phyloP scores from a whole-genome alignment of 768 basidiomycete genomes.

The Pisolithus marmoratus region DNA sequence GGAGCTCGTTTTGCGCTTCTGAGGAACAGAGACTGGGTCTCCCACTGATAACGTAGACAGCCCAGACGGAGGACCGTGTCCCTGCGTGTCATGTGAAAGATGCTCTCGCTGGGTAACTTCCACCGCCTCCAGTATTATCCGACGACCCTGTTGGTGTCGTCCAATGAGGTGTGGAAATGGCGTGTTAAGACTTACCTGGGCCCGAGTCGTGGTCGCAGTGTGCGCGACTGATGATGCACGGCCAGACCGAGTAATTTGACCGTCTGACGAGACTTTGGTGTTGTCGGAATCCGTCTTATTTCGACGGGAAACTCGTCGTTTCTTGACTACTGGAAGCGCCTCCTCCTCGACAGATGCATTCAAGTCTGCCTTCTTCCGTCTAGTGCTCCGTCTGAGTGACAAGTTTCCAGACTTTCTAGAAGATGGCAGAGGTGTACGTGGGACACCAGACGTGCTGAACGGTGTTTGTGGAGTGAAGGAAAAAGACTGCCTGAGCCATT shows the following conservation, averaged over 20 bases:
- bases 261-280: background rate
- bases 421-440: background rate
- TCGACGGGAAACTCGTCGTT: background rate
- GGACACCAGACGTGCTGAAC: background rate
- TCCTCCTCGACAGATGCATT: background rate
- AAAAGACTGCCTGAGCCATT: background rate
- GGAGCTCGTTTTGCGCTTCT: too few relatives aligned
- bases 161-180: background rate
- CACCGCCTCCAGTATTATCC: slow-evolving; percentile 13
- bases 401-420: background rate
- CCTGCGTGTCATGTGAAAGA: too few relatives aligned
- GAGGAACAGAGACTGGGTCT: too few relatives aligned
- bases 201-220: background rate
- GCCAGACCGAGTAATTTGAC: background rate
- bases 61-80: too few relatives aligned
- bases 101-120: slow-evolving; percentile 10
- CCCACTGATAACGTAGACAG: too few relatives aligned
- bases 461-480: background rate
- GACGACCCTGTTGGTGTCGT: background rate
- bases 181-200: background rate
- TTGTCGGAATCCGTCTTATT: background rate
- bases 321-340: background rate
- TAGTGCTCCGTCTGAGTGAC: background rate
- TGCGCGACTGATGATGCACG: background rate
- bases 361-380: background rate